Evolutionary conservation across 768 basidiomycete genomes (phyloP).

Genomic region (Mycena amicta): DNA sequence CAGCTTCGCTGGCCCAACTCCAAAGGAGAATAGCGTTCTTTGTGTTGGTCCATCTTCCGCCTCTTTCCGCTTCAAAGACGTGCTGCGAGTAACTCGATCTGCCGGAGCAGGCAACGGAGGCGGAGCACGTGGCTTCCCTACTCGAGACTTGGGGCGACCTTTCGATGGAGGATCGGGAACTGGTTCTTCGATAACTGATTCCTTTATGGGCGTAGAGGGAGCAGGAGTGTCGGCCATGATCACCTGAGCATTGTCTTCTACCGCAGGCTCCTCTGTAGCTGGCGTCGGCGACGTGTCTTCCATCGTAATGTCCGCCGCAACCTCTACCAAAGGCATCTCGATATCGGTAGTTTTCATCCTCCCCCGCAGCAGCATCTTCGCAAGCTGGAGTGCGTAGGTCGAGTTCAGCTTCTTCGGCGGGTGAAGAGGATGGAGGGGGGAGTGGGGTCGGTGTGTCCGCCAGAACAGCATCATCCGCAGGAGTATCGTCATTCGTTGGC

Average conservation of each 20-base stretch:
- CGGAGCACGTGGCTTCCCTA: constrained; percentile 12
- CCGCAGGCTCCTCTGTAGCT: not conserved
- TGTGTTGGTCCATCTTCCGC: constrained; percentile 17
- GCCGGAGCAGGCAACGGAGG: constrained; percentile 12
- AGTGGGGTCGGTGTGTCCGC: not conserved
- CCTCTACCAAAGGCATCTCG: not conserved
- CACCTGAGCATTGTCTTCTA: not conserved
- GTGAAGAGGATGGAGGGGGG: constrained; percentile 8
- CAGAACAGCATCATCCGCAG: not conserved
- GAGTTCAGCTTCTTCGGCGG: constrained; percentile 7
- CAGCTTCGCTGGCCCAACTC: constrained; percentile 5
- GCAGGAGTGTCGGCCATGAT: no score
- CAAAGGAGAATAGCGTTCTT: constrained; percentile 14
- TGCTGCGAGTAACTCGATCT: constrained; percentile 21
- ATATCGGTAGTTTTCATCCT: not conserved
- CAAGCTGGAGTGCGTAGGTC: not conserved
- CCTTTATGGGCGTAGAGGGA: no score
- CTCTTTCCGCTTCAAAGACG: constrained; percentile 23
- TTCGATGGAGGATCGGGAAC: constrained; percentile 3
- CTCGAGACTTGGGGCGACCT: constrained; percentile 13
- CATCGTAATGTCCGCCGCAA: no score
- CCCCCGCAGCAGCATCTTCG: not conserved
- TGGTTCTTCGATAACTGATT: no score
- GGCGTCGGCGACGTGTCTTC: no score
- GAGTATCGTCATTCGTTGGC: not conserved